These are phyloP conservation scores for Metschnikowia santaceciliae DNA, from an alignment of 805 yeast genomes.

Conservation along the genomic window DNA sequence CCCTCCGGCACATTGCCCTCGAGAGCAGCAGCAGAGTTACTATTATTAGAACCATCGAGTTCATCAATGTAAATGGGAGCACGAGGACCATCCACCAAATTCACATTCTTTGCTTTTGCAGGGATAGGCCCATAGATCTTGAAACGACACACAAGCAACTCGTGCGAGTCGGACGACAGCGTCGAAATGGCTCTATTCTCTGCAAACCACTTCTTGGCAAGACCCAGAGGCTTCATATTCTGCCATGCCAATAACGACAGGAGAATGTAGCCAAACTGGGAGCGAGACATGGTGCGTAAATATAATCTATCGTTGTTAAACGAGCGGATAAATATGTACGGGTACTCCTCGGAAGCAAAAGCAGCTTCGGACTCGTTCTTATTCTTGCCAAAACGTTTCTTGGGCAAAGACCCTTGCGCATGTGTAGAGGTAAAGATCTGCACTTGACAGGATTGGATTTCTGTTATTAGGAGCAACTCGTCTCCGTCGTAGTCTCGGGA, in stretches of 20 bases:
- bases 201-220: constrained; percentile 52
- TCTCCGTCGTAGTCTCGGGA: constrained; percentile 29
- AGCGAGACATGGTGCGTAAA: constrained; percentile 32
- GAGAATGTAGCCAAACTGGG: constrained; percentile 41
- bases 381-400: constrained; percentile 8
- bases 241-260: constrained; percentile 55
- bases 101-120: constrained; percentile 33
- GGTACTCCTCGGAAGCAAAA: constrained; percentile 25
- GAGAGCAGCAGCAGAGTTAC: not conserved
- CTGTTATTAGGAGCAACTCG: constrained; percentile 29
- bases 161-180: constrained; percentile 26
- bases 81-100: constrained; percentile 33
- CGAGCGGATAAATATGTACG: constrained; percentile 39
- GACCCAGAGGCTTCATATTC: constrained; percentile 46
- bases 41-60: constrained; percentile 1
- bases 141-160: constrained; percentile 58
- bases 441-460: constrained; percentile 38
- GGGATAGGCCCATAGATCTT: constrained; percentile 63
- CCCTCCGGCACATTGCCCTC: constrained; percentile 39
- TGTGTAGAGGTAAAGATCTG: constrained; percentile 30
- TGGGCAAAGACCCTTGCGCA: constrained; percentile 1
- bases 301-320: constrained; percentile 37
- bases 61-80: constrained; percentile 30
- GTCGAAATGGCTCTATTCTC: constrained; percentile 30
- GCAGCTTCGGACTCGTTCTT: not conserved